phyloP scores from a whole-genome alignment of 805 yeast genomes.

The Candida silvicultrix region DNA sequence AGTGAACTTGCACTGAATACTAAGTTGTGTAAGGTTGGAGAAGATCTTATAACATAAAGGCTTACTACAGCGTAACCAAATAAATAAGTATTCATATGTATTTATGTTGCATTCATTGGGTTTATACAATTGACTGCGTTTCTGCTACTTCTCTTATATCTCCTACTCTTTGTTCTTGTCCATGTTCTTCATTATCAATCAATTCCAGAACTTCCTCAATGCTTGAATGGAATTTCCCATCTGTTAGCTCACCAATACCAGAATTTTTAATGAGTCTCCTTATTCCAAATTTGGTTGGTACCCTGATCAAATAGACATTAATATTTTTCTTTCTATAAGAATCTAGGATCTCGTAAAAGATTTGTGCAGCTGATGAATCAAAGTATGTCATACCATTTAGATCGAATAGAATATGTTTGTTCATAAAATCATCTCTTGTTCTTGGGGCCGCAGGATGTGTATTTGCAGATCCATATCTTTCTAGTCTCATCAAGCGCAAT shows the following conservation, averaged over 20 bases:
- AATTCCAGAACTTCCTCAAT: slow-evolving; percentile 19
- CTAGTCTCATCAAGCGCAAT: slow-evolving; percentile 60
- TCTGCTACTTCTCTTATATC: not conserved
- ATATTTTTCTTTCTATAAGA: slow-evolving; percentile 50
- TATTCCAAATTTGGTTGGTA: slow-evolving; percentile 42
- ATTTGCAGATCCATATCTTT: slow-evolving; percentile 66
- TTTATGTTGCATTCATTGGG: no score
- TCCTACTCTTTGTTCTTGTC: not conserved
- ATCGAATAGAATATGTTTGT: slow-evolving; percentile 64
- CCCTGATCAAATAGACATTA: slow-evolving; percentile 53
- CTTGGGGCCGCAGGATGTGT: slow-evolving; percentile 73
- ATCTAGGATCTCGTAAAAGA: slow-evolving; percentile 52
- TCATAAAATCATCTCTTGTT: slow-evolving; percentile 35
- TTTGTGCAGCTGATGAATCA: slow-evolving; percentile 78
- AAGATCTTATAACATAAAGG: no score
- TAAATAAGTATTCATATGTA: no score
- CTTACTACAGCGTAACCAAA: no score
- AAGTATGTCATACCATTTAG: slow-evolving; percentile 75
- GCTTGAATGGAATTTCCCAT: slow-evolving; percentile 11
- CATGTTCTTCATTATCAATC: slow-evolving; percentile 9
- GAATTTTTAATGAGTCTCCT: slow-evolving; percentile 44
- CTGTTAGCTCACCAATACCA: slow-evolving; percentile 42
- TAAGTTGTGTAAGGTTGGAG: no score
- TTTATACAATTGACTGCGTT: not conserved
- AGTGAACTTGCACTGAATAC: no score